Evolutionary conservation across 1,284 basidiomycete species (phyloP), one percentile per base, ranked within the genome.

Genomic region (Pterulicium gracile): DNA sequence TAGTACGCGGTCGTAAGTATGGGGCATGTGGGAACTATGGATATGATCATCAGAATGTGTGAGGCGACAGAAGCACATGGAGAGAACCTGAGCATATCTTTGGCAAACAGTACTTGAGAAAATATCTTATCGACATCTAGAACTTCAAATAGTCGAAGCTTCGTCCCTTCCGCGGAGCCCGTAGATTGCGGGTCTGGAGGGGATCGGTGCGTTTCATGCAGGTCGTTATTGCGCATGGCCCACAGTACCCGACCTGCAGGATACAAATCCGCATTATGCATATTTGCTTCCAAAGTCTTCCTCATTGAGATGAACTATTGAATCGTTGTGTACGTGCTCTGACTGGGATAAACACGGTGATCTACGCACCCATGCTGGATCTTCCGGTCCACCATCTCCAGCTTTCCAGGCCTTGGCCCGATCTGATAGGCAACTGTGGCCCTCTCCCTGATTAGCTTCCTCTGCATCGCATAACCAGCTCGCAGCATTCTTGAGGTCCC

Each of bases 231-330:
- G 46, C 80, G 72, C 55, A 89, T 67, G 3, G 81, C 83, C 81
- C 87, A 89, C 24, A 88, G 68, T 7, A 90, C 78, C 3, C 81
- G 73, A 1, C 88, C 88, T 0, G 88, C 83, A 2, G 88, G 88
- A 55, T 77, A 89, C 56, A 88, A 72, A 55, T 81, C 74, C 4
- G 77, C 67, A 64, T 74, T 77, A 45, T 77, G 75, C 88, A 91
- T 90, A 52, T 87, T 89, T 20, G 86, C 88, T 60, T 90, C 86
- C 0, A 91, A 69, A 2, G 87, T 88, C 67, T 87, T 88, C 22
- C 88, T 75, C 34, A 85, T 73, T 0, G 84, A 74, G 23, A 89
- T 65, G 57, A 88, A 85, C 86, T 88, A 49, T 24, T 41, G 32
- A 45, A 27, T n/a, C 5, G 24, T 46, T 19, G 50, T 46, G 20